Base-by-base conservation (phyloP, 805 yeast genomes). In the Candida silvatica region DNA sequence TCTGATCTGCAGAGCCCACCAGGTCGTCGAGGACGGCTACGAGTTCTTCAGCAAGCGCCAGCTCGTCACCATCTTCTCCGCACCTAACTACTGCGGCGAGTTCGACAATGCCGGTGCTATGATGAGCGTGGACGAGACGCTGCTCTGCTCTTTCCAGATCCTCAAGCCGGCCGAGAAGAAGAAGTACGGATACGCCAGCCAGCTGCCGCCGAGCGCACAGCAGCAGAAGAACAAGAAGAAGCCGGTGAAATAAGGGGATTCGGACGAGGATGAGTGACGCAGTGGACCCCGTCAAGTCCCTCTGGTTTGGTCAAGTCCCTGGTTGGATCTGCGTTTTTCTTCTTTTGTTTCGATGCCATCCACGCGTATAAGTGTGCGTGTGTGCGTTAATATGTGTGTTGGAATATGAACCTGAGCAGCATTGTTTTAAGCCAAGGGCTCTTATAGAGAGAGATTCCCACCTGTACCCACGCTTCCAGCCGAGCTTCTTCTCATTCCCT, bases 41-140 rank as follows among this genome's bases (percentile, higher is more conserved):
- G 97, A 90, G 67, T 90, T 90, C 58, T 90, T 92, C 62, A 77
- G 92, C 45, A 90, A 90, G 61, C 81, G 97, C 56, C 97, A 90
- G 63, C 73, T 90, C 56, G 97, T 90, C 33, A 90, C 98, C 22
- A 69, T 90, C 47, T 90, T 90, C 59, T 79, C 92, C 36, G 98
- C 98, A 38, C 98, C 98, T 49, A 92, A 92, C 64, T 88, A 88
- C 61, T 92, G 97, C 72, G 98, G 98, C 52, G 97, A 92, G 62
- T 90, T 90, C 58, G 98, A 90, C 62, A 90, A 90, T 56, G 97
- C 97, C 2, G 98, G 97, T 55, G 98, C 98, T 28, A 92, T 92
- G 97, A 90, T 90, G 98, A 78, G 94, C 53, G 97, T 90, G 38
- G 97, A 92, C 61, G 97, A 92, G 65, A 80, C 90, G 61, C 73